Conservation (phyloP, 257 asterid species). For the Nemophila menziesii region DNA sequence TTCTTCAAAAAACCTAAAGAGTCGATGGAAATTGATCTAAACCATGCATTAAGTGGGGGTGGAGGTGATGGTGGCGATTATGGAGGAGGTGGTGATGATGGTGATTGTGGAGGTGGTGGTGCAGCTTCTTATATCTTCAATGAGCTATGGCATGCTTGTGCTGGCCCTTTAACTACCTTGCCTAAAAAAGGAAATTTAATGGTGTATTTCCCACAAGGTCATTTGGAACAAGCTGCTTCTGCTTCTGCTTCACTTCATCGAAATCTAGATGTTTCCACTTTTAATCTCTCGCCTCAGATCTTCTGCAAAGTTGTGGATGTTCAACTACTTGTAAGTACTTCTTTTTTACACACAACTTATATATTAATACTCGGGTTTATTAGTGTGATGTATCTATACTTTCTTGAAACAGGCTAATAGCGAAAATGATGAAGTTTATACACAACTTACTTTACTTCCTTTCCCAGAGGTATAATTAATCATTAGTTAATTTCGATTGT, state of each 20-base stretch:
- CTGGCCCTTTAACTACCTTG: slow-evolving; percentile 83
- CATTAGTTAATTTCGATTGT: neutral
- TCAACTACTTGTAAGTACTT: slow-evolving; percentile 59
- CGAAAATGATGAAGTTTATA: slow-evolving; percentile 96
- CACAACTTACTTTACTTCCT: slow-evolving; percentile 79
- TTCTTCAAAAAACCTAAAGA: slow-evolving; percentile 14
- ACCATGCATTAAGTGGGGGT: slow-evolving; percentile 57
- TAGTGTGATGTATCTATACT: slow-evolving; percentile 3
- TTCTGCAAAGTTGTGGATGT: slow-evolving; percentile 79
- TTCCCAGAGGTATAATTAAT: slow-evolving; percentile 50
- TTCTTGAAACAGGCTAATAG: slow-evolving; percentile 61
- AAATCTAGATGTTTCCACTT: slow-evolving; percentile 60
- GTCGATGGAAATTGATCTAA: slow-evolving; percentile 89
- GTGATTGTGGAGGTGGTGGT: slow-evolving; percentile 26
- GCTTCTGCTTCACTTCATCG: slow-evolving; percentile 55
- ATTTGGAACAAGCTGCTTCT: slow-evolving; percentile 67
- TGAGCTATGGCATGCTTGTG: slow-evolving; percentile 98
- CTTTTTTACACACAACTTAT: neutral
- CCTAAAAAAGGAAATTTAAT: slow-evolving; percentile 83
- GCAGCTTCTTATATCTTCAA: slow-evolving; percentile 42
- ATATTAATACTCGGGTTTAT: neutral
- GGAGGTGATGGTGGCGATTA: slow-evolving; percentile 47
- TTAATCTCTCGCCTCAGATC: slow-evolving; percentile 81
- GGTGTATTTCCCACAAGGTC: slow-evolving; percentile 96
- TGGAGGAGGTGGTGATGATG: slow-evolving; percentile 24